These are phyloP conservation scores for Agaricus sinodeliciosus DNA, from an alignment of 768 basidiomycete genomes.

Conservation along the genomic window DNA sequence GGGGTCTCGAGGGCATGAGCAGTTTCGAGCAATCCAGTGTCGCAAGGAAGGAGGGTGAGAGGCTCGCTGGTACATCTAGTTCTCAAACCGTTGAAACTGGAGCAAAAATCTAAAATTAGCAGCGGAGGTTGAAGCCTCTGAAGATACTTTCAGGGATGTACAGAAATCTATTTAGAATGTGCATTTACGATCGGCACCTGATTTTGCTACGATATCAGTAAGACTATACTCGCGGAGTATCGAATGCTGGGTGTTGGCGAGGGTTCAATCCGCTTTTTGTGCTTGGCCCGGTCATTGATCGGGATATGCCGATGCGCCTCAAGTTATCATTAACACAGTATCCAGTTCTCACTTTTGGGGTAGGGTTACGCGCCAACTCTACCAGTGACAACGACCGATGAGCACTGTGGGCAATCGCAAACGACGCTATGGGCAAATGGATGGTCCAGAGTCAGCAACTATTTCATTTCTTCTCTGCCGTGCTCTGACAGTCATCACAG, in stretches of 20 bases:
- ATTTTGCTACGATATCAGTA: too few relatives aligned
- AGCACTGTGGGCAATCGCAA: constrained; percentile 2
- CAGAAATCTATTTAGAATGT: too few relatives aligned
- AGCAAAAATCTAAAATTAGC: neutral
- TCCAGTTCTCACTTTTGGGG: neutral
- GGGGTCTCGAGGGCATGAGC: constrained; percentile 88
- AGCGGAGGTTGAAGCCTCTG: too few relatives aligned
- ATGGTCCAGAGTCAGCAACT: constrained; percentile 5
- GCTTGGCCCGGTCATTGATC: neutral
- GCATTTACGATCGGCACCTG: too few relatives aligned
- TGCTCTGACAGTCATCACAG: neutral
- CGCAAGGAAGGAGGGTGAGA: constrained; percentile 44
- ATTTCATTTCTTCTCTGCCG: constrained; percentile 4
- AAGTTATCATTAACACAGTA: neutral
- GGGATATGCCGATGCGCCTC: constrained; percentile 15
- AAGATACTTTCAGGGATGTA: too few relatives aligned
- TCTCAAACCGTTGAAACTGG: neutral
- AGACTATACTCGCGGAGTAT: too few relatives aligned
- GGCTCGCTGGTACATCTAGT: constrained; percentile 13
- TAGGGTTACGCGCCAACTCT: neutral
- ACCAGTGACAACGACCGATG: neutral
- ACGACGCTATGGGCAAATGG: constrained; percentile 4
- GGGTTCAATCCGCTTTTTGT: too few relatives aligned
- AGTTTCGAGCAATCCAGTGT: constrained; percentile 77
- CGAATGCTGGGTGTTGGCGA: too few relatives aligned